Evolutionary conservation across 1,284 basidiomycete species (phyloP).

Genomic region (Prillingera fragicola): DNA sequence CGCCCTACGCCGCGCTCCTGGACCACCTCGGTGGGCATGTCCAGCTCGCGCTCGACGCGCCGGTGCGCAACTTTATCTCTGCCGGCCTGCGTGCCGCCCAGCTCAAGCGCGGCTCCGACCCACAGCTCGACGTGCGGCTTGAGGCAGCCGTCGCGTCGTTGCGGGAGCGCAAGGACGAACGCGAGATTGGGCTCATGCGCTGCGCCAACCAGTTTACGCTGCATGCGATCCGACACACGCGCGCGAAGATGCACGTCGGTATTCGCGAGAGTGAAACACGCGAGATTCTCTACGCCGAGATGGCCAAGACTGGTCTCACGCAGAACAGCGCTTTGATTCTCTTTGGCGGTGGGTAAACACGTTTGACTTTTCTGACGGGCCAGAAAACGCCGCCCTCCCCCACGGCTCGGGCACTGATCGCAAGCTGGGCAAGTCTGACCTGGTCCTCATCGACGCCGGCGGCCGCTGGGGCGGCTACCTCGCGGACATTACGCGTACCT

Average conservation of each 20-base stretch:
- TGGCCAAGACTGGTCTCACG: slow-evolving; percentile 57
- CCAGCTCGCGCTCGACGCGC: slow-evolving; percentile 58
- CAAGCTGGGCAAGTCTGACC: slow-evolving; percentile 56
- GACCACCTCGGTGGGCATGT: slow-evolving; percentile 47
- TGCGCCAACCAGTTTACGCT: slow-evolving; percentile 78
- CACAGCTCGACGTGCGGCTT: slow-evolving; percentile 41
- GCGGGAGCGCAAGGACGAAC: slow-evolving; percentile 65
- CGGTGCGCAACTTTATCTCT: slow-evolving; percentile 53
- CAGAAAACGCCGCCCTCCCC: slow-evolving; percentile 77
- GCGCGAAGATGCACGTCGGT: slow-evolving; percentile 60
- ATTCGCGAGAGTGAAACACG: slow-evolving; percentile 67
- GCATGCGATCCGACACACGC: slow-evolving; percentile 64
- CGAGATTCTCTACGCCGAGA: slow-evolving; percentile 55
- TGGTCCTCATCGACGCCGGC: slow-evolving; percentile 71
- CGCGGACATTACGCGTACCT: slow-evolving; percentile 74
- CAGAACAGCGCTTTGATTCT: slow-evolving; percentile 61
- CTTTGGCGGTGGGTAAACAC: slow-evolving; percentile 61
- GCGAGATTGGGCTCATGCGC: slow-evolving; percentile 65
- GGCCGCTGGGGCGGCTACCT: slow-evolving; percentile 66
- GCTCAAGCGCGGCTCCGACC: slow-evolving; percentile 9
- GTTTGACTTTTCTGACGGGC: background rate
- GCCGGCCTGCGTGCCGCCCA: slow-evolving; percentile 44
- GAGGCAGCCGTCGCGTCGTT: slow-evolving; percentile 54
- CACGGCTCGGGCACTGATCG: slow-evolving; percentile 72
- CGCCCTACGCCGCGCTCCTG: slow-evolving; percentile 60